Conservation (phyloP, 108 stramenopile genomes). For the Conticribra weissflogii region DNA sequence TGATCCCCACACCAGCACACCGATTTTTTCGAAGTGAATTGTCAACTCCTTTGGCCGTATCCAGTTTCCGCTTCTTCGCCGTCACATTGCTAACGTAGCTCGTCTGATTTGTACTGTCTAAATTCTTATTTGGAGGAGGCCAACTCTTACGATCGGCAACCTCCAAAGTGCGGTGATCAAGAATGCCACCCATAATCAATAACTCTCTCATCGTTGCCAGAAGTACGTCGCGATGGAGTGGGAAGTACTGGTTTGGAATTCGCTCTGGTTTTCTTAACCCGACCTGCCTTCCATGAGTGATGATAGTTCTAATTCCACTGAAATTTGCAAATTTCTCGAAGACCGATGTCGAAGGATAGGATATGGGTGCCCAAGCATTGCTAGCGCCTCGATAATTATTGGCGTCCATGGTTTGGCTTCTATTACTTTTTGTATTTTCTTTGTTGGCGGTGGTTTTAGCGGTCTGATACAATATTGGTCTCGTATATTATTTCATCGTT, state of each 20-base stretch:
- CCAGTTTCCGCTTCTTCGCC: too few species aligned
- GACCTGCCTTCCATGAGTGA: neutral
- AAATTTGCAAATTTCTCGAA: constrained; percentile 6
- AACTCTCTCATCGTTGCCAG: constrained; percentile 47
- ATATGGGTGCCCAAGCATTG: constrained; percentile 33
- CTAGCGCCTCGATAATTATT: neutral
- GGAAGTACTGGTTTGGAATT: constrained; percentile 49
- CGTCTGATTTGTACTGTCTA: neutral
- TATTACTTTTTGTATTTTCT: neutral
- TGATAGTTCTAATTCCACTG: neutral
- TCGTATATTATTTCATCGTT: too few species aligned
- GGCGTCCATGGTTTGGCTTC: too few species aligned
- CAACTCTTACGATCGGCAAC: neutral
- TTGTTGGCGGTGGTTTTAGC: neutral
- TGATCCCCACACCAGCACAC: neutral
- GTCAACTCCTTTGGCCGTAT: too few species aligned
- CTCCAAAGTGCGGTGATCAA: constrained; percentile 41
- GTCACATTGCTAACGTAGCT: too few species aligned
- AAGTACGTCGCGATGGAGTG: constrained; percentile 53
- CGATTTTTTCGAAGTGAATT: too few species aligned
- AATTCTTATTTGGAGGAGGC: neutral
- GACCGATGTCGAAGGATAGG: constrained; percentile 36
- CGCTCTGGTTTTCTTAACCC: neutral
- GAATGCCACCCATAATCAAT: constrained; percentile 45
- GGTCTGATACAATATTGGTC: too few species aligned